Base-by-base conservation (phyloP, 495 filamentous ascomycete genomes). In the Penicillium steckii region DNA sequence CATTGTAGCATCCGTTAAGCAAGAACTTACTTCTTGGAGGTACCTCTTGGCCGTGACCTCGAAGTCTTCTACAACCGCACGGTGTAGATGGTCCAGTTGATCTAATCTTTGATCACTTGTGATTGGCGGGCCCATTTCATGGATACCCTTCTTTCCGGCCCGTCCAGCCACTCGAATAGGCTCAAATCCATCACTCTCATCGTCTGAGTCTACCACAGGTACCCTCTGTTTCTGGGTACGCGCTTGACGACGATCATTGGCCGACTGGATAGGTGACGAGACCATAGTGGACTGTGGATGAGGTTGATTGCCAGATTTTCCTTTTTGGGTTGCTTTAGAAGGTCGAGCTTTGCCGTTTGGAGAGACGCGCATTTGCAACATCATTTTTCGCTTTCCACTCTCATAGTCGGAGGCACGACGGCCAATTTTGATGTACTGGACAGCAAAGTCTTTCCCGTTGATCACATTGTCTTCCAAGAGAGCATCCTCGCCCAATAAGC, bases 211-310 rank as follows among this genome's bases (percentile, higher is more conserved):
- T 48, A 82, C 80, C 19, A 74, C 77, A 3, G 48, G 55, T 8
- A 38, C 22, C 3, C 40, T 44, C 18, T 46, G 53, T 38, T 64
- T 51, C 30, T 56, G 60, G 18, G 62, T 64, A 44, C 67, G 72
- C 24, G 59, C 71, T 46, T 66, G 57, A 19, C 69, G 73, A 4
- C 80, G 75, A 53, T 78, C 59, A 42, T 78, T 68, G 13, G 74
- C 80, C 30, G 74, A 75, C 63, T 85, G 78, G 3, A 90, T 66
- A 5, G 94, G 93, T 9, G 94, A 96, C 3, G 94, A 91, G 8
- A 96, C 80, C 48, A 90, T 88, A 0, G 93, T 96, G 4, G 93
- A 95, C 45, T 77, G 67, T 18, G 86, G 85, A 60, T 76, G 65
- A 15, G 23, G 40, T 33, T 52, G 57, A 22, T 42, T 58, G 27